Conservation (phyloP, 2,329 filamentous ascomycete species). For the Trichoderma atrobrunneum region DNA sequence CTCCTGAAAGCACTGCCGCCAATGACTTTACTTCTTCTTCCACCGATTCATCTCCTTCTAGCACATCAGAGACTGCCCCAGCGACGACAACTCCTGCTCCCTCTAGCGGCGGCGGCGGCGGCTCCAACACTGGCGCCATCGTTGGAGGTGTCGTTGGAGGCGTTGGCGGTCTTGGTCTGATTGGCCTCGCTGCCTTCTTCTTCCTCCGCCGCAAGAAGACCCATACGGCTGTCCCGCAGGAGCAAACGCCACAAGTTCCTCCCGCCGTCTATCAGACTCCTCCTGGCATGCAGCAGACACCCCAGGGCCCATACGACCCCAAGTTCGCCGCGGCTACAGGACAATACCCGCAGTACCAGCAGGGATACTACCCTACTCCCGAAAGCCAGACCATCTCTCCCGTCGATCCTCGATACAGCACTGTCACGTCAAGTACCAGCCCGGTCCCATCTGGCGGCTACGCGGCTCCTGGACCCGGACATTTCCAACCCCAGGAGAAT, state of each 20-base stretch:
- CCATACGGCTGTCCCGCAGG: slow-evolving; percentile 19
- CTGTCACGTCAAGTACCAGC: slow-evolving; percentile 22
- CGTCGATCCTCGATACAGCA: slow-evolving; percentile 25
- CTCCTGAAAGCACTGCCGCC: neutral
- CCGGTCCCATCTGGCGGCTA: slow-evolving; percentile 24
- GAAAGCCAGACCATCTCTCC: slow-evolving; percentile 9
- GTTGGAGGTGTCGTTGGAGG: slow-evolving; percentile 40
- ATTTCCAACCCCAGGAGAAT: slow-evolving; percentile 26
- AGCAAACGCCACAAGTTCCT: slow-evolving; percentile 19
- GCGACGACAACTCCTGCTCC: neutral
- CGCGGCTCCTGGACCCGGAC: slow-evolving; percentile 21
- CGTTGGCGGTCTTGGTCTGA: slow-evolving; percentile 33
- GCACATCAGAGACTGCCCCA: neutral
- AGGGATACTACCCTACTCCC: slow-evolving; percentile 3
- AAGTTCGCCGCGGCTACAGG: slow-evolving; percentile 23
- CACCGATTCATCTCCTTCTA: neutral
- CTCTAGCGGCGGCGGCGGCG: neutral
- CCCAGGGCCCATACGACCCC: slow-evolving; percentile 29
- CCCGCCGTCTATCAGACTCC: slow-evolving; percentile 23
- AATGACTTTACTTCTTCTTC: slow-evolving; percentile 8
- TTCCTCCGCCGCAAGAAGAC: slow-evolving; percentile 32
- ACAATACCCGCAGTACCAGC: slow-evolving; percentile 23
- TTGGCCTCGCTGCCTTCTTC: slow-evolving; percentile 32
- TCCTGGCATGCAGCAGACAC: slow-evolving; percentile 17
- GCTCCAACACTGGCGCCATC: slow-evolving; percentile 33